phyloP scores from a whole-genome alignment of 2,329 filamentous ascomycete species.

The Monosporascus sp. region DNA sequence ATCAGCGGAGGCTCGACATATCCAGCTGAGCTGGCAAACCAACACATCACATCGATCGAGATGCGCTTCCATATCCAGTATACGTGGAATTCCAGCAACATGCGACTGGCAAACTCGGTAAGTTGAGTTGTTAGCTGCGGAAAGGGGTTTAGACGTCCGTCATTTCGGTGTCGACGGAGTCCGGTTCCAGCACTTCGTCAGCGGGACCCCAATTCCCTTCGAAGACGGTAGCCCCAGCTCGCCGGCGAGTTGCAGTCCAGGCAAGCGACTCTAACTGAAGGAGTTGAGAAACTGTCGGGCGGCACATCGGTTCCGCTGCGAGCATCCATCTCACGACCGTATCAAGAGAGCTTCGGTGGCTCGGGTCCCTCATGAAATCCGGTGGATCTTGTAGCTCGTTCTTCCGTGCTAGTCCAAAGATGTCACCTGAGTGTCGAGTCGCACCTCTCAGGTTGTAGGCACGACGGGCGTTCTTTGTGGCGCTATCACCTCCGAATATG shows the following conservation, averaged over 20 bases:
- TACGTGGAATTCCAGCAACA: constrained; percentile 25
- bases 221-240: constrained; percentile 87
- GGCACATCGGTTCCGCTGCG: constrained; percentile 63
- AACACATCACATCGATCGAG: constrained; percentile 18
- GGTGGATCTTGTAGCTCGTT: constrained; percentile 61
- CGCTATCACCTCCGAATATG: constrained; percentile 24
- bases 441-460: constrained; percentile 20
- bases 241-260: constrained; percentile 74
- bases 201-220: constrained; percentile 93
- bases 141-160: constrained; percentile 44
- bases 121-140: constrained; percentile 12
- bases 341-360: constrained; percentile 72
- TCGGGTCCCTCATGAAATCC: constrained; percentile 78
- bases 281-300: constrained; percentile 71
- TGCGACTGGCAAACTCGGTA: constrained; percentile 14
- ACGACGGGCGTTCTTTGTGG: constrained; percentile 13
- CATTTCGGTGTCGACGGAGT: constrained; percentile 51
- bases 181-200: constrained; percentile 39
- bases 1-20: constrained; percentile 14
- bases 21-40: constrained; percentile 27
- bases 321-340: constrained; percentile 87
- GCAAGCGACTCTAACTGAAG: constrained; percentile 67
- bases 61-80: constrained; percentile 24
- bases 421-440: constrained; percentile 31
- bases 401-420: constrained; percentile 45